Percentiles rank a stretch among this genome's conserved stretches.
Conservation (phyloP, 2,329 filamentous ascomycete genomes). For the Diplodia corticola region DNA sequence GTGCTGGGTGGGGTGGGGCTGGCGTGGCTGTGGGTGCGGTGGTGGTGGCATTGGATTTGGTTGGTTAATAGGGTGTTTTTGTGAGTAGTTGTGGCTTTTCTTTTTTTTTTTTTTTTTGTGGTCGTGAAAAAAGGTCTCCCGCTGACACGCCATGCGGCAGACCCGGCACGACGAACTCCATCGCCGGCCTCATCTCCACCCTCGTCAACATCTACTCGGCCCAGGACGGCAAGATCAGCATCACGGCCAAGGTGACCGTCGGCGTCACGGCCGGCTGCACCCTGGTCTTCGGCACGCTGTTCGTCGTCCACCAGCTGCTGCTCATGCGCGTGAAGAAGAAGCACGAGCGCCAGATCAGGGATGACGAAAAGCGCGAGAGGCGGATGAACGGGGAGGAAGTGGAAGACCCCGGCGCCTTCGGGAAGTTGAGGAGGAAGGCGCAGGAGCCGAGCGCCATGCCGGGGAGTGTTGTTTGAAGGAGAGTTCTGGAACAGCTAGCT, state of each 20-base stretch:
- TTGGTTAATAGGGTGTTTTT: slow-evolving; percentile 55
- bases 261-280: slow-evolving; percentile 40
- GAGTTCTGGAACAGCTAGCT: too few species aligned
- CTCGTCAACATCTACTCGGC: slow-evolving; percentile 54
- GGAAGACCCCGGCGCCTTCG: not conserved
- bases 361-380: slow-evolving; percentile 23
- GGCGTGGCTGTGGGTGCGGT: slow-evolving; percentile 47
- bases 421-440: not conserved
- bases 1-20: slow-evolving; percentile 45
- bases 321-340: slow-evolving; percentile 35
- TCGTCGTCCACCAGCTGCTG: slow-evolving; percentile 42
- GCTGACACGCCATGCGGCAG: not conserved
- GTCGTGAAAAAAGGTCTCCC: too few species aligned
- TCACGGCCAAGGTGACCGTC: slow-evolving; percentile 46
- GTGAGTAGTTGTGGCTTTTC: slow-evolving; percentile 22
- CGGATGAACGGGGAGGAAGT: not conserved
- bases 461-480: not conserved
- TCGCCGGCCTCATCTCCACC: slow-evolving; percentile 53
- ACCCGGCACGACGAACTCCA: slow-evolving; percentile 45
- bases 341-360: slow-evolving; percentile 35
- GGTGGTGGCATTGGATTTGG: slow-evolving; percentile 56
- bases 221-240: slow-evolving; percentile 47
- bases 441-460: not conserved
- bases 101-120: not conserved
- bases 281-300: slow-evolving; percentile 35